phyloP scores from a whole-genome alignment of 108 stramenopile genomes.

The Nannochloropsis gaditana region DNA sequence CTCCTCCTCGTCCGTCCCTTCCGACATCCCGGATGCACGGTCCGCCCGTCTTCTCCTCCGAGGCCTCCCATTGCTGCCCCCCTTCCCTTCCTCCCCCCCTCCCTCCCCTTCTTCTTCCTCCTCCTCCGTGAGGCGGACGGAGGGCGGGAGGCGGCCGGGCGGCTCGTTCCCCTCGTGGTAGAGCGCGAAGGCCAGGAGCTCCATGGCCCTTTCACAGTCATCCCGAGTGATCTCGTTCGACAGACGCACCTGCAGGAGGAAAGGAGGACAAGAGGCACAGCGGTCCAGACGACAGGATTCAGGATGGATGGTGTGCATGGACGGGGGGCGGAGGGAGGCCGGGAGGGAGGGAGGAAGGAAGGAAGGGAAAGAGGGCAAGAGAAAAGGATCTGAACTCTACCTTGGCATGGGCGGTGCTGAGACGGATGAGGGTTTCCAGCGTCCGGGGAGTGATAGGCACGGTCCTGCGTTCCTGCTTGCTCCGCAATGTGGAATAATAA shows the following conservation, averaged over 20 bases:
- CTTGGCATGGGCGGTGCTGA: constrained; percentile 95
- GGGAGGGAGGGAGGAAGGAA: neutral
- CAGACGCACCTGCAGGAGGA: neutral
- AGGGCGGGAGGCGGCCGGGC: constrained; percentile 14
- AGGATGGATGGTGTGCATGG: too few relatives aligned
- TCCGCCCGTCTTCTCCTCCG: neutral
- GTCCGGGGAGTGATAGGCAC: constrained; percentile 86
- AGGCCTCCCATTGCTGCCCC: neutral
- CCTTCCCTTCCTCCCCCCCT: neutral
- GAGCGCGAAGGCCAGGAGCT: constrained; percentile 32
- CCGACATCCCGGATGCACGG: neutral
- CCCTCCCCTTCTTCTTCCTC: neutral
- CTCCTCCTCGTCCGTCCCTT: constrained; percentile 13
- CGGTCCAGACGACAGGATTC: too few relatives aligned
- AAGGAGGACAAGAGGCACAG: too few relatives aligned
- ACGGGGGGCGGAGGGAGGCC: too few relatives aligned
- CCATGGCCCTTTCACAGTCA: constrained; percentile 28
- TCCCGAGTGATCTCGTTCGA: neutral
- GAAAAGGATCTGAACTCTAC: constrained; percentile 49
- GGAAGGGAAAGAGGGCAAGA: neutral
- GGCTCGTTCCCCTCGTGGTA: constrained; percentile 32
- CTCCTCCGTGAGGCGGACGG: neutral
- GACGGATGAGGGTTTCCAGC: constrained; percentile 95
- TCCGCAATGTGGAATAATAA: constrained; percentile 88
- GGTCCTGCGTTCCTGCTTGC: constrained; percentile 70